These are phyloP conservation scores for Paracoccidioides brasiliensis DNA, from an alignment of 2,329 filamentous ascomycete genomes.

Conservation along the genomic window DNA sequence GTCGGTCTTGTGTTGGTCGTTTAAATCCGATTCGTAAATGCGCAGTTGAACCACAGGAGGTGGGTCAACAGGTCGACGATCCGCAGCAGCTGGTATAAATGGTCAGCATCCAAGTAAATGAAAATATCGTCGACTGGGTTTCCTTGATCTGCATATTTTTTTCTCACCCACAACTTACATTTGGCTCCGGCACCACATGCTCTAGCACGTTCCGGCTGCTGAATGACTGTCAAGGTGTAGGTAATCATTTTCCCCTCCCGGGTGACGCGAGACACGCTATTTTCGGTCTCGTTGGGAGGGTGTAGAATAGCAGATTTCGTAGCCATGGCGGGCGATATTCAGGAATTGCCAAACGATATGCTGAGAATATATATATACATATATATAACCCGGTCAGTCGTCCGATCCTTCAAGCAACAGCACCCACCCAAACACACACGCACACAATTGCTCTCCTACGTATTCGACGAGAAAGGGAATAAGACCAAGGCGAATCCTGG, in stretches of 20 bases:
- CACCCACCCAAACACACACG: not conserved
- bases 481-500: no score
- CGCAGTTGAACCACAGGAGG: slow-evolving; percentile 87
- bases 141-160: not conserved
- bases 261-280: slow-evolving; percentile 46
- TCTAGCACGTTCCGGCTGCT: slow-evolving; percentile 86
- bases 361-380: not conserved
- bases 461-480: no score
- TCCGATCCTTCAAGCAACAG: not conserved
- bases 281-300: slow-evolving; percentile 42
- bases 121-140: not conserved
- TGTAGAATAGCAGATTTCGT: slow-evolving; percentile 26
- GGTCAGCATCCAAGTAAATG: slow-evolving; percentile 9
- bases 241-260: slow-evolving; percentile 63
- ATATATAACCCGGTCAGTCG: not conserved
- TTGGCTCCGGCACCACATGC: slow-evolving; percentile 93
- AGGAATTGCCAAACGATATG: not conserved
- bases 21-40: slow-evolving; percentile 55
- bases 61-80: slow-evolving; percentile 84
- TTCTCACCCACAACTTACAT: slow-evolving; percentile 45
- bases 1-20: slow-evolving; percentile 49
- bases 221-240: slow-evolving; percentile 74
- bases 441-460: not conserved
- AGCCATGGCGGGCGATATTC: slow-evolving; percentile 33
- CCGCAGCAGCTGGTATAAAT: slow-evolving; percentile 52